phyloP scores from a whole-genome alignment of 2,329 filamentous ascomycete species.

The Fusarium luffae region DNA sequence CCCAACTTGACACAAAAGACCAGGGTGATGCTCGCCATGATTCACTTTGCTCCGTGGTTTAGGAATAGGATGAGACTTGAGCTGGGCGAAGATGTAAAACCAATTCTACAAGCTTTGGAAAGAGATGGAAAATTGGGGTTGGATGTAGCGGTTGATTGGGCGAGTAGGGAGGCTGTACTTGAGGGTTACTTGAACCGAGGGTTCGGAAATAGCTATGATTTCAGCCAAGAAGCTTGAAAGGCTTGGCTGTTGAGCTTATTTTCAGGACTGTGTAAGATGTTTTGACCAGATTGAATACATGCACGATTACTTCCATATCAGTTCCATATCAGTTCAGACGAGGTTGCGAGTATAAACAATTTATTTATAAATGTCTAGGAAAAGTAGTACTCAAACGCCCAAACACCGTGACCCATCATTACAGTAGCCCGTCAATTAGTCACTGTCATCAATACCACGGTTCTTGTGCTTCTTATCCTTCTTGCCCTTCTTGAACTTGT shows the following conservation, averaged over 20 bases:
- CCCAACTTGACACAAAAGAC: conserved; percentile 63
- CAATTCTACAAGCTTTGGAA: conserved; percentile 58
- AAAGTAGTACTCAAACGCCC: conserved; percentile 8
- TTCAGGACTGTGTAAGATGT: not conserved
- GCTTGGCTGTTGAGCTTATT: conserved; percentile 29
- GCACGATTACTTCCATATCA: not conserved
- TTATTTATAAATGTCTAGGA: conserved; percentile 1
- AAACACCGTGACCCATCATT: conserved; percentile 18
- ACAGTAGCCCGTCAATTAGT: conserved; percentile 39
- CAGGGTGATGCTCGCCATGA: conserved; percentile 69
- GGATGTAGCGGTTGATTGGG: conserved; percentile 63
- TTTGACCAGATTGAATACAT: not conserved
- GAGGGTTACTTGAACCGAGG: conserved; percentile 64
- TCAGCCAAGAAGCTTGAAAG: conserved; percentile 57
- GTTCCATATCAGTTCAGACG: not conserved
- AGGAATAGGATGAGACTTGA: conserved; percentile 67
- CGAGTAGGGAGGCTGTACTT: conserved; percentile 55
- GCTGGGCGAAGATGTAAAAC: conserved; percentile 61
- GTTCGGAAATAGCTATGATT: conserved; percentile 72
- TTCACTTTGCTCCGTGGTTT: conserved; percentile 69
- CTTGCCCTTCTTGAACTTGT: conserved; percentile 53
- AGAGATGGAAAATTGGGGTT: conserved; percentile 51
- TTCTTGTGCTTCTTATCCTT: conserved; percentile 45
- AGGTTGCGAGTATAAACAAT: not conserved
- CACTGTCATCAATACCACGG: conserved; percentile 38